Evolutionary conservation across 1,139 yeast genomes (phyloP).

Genomic region (Insectozyma bohioensis): DNA sequence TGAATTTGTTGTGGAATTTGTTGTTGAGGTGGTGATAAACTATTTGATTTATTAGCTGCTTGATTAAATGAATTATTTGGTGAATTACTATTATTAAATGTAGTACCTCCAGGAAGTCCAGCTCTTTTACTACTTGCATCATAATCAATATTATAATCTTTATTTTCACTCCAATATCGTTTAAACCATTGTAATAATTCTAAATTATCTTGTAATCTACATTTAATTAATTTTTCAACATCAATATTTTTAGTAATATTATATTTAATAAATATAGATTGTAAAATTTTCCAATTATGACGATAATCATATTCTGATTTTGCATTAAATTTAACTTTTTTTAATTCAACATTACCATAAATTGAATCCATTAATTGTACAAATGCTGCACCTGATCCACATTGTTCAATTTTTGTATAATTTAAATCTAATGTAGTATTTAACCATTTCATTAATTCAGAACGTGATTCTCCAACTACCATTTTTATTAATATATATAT

Average conservation of each 20-base stretch:
- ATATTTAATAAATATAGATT: conserved; percentile 70
- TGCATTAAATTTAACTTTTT: conserved; percentile 67
- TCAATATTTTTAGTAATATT: conserved; percentile 73
- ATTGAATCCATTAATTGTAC: conserved; percentile 90
- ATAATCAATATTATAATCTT: conserved; percentile 58
- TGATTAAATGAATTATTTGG: conserved; percentile 2
- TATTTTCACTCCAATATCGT: conserved; percentile 75
- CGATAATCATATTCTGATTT: conserved; percentile 72
- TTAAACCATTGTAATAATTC: conserved; percentile 94
- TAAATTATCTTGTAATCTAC: conserved; percentile 89
- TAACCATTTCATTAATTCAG: conserved; percentile 84
- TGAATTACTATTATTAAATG: not conserved
- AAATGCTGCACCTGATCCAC: conserved; percentile 94
- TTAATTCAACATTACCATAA: conserved; percentile 77
- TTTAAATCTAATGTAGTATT: conserved; percentile 66
- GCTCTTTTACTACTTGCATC: conserved; percentile 51
- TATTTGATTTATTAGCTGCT: not conserved
- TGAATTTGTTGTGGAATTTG: conserved; percentile 3
- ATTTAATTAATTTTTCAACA: conserved; percentile 78
- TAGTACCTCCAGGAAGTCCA: not conserved
- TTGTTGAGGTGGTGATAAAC: conserved; percentile 3
- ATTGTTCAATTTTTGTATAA: conserved; percentile 81
- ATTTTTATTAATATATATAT: conserved; percentile 3
- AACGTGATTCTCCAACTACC: conserved; percentile 57
- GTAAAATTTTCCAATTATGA: conserved; percentile 81